Conservation (phyloP, 2,329 filamentous ascomycete genomes). For the Bipolaris bicolor region DNA sequence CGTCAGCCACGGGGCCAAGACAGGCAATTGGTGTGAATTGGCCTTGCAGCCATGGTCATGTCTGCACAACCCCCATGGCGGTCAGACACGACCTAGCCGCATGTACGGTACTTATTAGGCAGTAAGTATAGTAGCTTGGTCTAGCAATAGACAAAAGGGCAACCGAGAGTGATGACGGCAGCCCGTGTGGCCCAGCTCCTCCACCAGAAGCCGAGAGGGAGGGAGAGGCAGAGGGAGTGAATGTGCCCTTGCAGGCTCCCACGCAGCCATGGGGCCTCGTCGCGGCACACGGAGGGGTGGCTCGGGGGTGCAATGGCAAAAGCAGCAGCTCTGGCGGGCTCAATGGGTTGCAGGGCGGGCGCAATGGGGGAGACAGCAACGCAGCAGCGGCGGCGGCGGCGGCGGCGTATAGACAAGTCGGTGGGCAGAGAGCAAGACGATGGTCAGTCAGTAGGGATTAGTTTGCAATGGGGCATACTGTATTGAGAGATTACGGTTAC, state of each 20-base stretch:
- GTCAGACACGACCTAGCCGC: constrained; percentile 31
- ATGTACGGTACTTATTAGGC: too few species aligned
- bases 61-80: constrained; percentile 27
- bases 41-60: constrained; percentile 23
- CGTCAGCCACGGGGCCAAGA: constrained; percentile 14
- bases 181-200: background rate
- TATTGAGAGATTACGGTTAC: background rate
- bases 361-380: constrained; percentile 13
- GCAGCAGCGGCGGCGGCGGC: too few species aligned
- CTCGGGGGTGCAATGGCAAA: constrained; percentile 30
- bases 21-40: constrained; percentile 29
- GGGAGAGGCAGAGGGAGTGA: background rate
- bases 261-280: constrained; percentile 20
- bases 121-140: too few species aligned
- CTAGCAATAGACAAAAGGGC: too few species aligned
- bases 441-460: too few species aligned
- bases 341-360: constrained; percentile 15
- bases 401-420: too few species aligned
- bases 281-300: constrained; percentile 28
- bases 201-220: constrained; percentile 9
- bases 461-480: background rate
- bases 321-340: constrained; percentile 17
- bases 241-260: constrained; percentile 15
- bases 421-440: too few species aligned
- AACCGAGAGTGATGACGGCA: too few species aligned